Evolutionary conservation across 495 filamentous ascomycete species (phyloP).

Genomic region (Baudoinia panamericana): DNA sequence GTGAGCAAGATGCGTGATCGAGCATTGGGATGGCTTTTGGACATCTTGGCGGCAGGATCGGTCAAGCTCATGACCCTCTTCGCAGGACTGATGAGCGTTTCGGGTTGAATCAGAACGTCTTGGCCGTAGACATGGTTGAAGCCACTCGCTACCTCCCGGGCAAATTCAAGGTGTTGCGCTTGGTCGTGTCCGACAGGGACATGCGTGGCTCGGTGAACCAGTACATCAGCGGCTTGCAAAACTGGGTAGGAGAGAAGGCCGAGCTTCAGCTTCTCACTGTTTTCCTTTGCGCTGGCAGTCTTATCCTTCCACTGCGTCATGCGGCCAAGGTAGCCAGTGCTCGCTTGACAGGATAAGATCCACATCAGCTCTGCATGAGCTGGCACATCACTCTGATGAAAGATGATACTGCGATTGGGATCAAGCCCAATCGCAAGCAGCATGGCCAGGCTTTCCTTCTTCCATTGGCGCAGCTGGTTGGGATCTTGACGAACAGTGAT

Average conservation of each 20-base stretch:
- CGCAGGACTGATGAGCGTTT: constrained; percentile 64
- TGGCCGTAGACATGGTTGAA: constrained; percentile 63
- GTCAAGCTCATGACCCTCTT: constrained; percentile 82
- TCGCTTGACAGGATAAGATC: constrained; percentile 83
- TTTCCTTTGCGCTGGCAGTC: constrained; percentile 15
- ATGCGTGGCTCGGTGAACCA: constrained; percentile 82
- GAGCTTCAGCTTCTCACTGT: constrained; percentile 47
- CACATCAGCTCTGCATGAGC: constrained; percentile 85
- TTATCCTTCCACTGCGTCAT: constrained; percentile 94
- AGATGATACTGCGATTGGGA: constrained; percentile 61
- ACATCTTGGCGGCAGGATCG: constrained; percentile 73
- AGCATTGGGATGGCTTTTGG: constrained; percentile 63
- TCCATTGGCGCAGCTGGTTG: constrained; percentile 44
- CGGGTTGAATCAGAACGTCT: constrained; percentile 48
- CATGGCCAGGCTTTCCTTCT: constrained; percentile 60
- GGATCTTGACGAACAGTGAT: constrained; percentile 63
- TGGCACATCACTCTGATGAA: constrained; percentile 68
- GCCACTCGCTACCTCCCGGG: constrained; percentile 63
- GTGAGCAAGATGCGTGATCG: constrained; percentile 69
- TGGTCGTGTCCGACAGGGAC: constrained; percentile 95
- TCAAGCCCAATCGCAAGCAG: constrained; percentile 75
- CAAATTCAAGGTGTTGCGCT: constrained; percentile 83
- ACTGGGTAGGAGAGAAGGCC: constrained; percentile 97
- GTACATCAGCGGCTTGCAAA: constrained; percentile 86
- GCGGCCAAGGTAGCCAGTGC: constrained; percentile 73